Percentiles rank a stretch among this genome's conserved stretches.
These are phyloP conservation scores for Populus pruinosa DNA, from an alignment of 345 rosid species.

Conservation along the genomic window DNA sequence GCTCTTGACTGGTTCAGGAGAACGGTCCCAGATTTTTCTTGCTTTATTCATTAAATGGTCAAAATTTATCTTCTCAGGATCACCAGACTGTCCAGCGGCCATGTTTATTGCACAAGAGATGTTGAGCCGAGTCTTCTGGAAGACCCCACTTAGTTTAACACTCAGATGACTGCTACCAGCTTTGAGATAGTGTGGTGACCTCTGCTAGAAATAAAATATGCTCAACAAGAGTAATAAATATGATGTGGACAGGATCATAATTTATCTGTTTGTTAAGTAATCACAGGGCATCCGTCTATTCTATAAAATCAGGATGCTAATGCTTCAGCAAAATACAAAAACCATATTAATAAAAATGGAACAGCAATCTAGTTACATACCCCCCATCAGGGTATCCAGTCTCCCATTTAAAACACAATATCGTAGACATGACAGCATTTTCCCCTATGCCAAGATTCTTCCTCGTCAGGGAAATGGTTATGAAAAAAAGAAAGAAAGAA, in stretches of 20 bases:
- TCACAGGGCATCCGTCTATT: neutral
- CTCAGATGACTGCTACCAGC: slow-evolving; percentile 12
- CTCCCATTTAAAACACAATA: too few relatives aligned
- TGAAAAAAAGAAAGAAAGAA: neutral
- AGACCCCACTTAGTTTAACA: slow-evolving; percentile 24
- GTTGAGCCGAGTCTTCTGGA: slow-evolving; percentile 27
- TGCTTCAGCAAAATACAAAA: neutral
- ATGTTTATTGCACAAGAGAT: slow-evolving; percentile 50
- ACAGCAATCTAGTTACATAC: too few relatives aligned
- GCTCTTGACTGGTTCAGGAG: slow-evolving; percentile 71
- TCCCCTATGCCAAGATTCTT: too few relatives aligned
- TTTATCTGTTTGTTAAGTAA: neutral
- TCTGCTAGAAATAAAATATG: slow-evolving; percentile 24
- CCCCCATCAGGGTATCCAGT: too few relatives aligned
- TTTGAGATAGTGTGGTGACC: slow-evolving; percentile 14
- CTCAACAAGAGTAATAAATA: neutral
- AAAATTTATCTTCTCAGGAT: slow-evolving; percentile 48
- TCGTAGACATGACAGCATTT: too few relatives aligned
- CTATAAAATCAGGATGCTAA: neutral
- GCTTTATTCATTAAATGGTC: slow-evolving; percentile 43
- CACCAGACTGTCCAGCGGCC: slow-evolving; percentile 61
- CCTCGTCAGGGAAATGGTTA: neutral
- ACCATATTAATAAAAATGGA: neutral
- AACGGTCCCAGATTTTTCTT: slow-evolving; percentile 52
- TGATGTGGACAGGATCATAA: neutral